A percentile compares a stretch with the other conserved stretches of the same genome.
phyloP scores from a whole-genome alignment of 768 basidiomycete genomes.

The Boletellus ananiceps region DNA sequence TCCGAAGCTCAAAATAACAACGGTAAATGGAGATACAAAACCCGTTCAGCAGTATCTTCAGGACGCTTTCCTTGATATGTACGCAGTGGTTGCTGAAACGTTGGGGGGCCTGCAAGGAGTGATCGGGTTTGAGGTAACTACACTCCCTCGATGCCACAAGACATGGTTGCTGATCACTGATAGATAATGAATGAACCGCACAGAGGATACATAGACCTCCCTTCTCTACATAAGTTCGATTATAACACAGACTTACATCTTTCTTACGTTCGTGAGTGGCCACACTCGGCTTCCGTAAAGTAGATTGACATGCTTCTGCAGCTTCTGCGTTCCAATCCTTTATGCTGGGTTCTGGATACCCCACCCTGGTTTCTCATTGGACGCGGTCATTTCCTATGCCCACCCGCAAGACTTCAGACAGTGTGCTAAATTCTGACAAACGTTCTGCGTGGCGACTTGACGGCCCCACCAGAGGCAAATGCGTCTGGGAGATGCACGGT shows the following conservation, averaged over 20 bases:
- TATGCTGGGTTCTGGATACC: constrained; percentile 85
- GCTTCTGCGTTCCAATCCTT: constrained; percentile 87
- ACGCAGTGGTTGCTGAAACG: constrained; percentile 57
- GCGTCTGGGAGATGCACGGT: constrained; percentile 88
- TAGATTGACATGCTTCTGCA: constrained; percentile 20
- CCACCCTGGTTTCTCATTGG: constrained; percentile 76
- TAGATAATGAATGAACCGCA: constrained; percentile 96
- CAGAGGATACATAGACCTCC: constrained; percentile 81
- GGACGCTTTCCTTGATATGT: constrained; percentile 74
- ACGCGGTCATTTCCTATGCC: constrained; percentile 87
- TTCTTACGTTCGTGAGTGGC: constrained; percentile 61
- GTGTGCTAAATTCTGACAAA: constrained; percentile 55
- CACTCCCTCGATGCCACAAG: background rate
- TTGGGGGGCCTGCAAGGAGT: constrained; percentile 76
- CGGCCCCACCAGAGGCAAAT: constrained; percentile 68
- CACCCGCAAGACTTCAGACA: constrained; percentile 57
- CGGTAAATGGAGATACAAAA: constrained; percentile 44
- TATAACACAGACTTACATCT: constrained; percentile 95
- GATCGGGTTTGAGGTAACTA: constrained; percentile 79
- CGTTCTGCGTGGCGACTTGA: constrained; percentile 66
- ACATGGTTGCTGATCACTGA: constrained; percentile 1
- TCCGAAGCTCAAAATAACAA: constrained; percentile 60
- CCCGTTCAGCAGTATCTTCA: constrained; percentile 83
- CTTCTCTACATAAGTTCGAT: constrained; percentile 80
- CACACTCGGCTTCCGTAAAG: background rate